Base-by-base conservation (phyloP, 202 grass and related monocot genomes). In the Setaria viridis region DNA sequence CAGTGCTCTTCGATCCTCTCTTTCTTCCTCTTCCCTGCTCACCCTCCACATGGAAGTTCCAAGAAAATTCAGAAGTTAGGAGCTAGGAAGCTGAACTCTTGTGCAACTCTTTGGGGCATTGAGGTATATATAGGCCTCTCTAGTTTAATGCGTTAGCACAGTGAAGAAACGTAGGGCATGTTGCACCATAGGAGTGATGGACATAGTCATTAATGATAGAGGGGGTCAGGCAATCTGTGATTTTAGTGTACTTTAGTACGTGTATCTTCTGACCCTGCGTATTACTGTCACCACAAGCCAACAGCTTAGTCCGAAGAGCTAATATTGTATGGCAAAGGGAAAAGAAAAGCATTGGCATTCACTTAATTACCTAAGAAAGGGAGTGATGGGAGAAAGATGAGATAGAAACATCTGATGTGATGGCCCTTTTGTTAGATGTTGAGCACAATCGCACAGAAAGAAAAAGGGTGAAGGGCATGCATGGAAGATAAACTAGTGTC, bases 11-110 rank as follows among this genome's bases (percentile, higher is more conserved):
- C 41, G 71, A 32, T 6, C 14, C 11, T 49, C 21, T 74, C 47
- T 55, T 66, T 80, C 77, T 86, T 80, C 68, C 68, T 66, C 85
- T 66, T 74, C 77, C 58, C 2, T 5, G 11, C 85, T 74, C 67
- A 46, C 30, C 29, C 49, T 58, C 53, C 55, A 58, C 21, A 58
- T 8, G 6, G 35, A 45, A 16, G 3, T 34, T 30, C 29, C 3
- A 32, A 17, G 43, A 49, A 65, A 32, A 12, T 63, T 78, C n/a
- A 47, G 8, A 39, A 53, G 50, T 16, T 53, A 34, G 80, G 25
- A 25, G 25, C 25, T 62, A 50, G 72, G 65, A 82, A 47, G 5
- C 7, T 35, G 5, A 47, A 69, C 51, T 58, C 21, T 57, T n/a
- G 35, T 6, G 74, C 6, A 34, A 4, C 33, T 58, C 60, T 85